Evolutionary conservation across 495 filamentous ascomycete genomes (phyloP), one percentile per base, ranked within the genome.

Genomic region (Lindgomyces ingoldianus): DNA sequence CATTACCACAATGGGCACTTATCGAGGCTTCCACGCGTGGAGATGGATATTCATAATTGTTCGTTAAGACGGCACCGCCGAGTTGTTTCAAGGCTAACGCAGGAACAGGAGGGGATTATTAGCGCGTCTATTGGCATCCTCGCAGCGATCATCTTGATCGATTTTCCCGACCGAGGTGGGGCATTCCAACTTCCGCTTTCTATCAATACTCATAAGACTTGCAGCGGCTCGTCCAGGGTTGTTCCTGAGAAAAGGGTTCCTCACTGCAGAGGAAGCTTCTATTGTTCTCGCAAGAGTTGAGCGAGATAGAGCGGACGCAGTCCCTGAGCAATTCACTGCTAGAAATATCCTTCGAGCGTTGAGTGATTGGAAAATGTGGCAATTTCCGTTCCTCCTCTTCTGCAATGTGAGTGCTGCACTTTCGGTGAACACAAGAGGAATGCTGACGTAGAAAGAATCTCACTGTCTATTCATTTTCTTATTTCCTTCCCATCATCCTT

Each of bases 401-500:
- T 81, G 77, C 71, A 77, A 79, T 25, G 45, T 48, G 19, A 48
- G 45, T 48, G 19, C 45, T 11, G 21, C 10, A 10, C 9, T 11
- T 9, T 48, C 45, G n/a, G n/a, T n/a, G n/a, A n/a, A n/a, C 45
- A 11, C 8, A 48, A 48, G 10, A 9, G 10, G 8, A 21, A 19
- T 48, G 45, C 45, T 48, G 21, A 48, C 45, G 21, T 19, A 12
- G 10, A 11, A 8, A 48, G 45, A 86, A 85, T 10, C 85, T 84
- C 24, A 78, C 82, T 62, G 79, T 82, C 18, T 87, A 88, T 70
- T 81, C 85, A 10, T 83, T 88, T 36, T 83, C 85, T 36, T 88
- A 86, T 75, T 89, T 89, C 76, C 73, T 89, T 12, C 87, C 87
- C 25, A 80, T 87, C 69, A 88, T 89, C 70, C 81, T 89, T 11